Conservation (phyloP, 2,329 filamentous ascomycete species). For the Curvularia sp. region DNA sequence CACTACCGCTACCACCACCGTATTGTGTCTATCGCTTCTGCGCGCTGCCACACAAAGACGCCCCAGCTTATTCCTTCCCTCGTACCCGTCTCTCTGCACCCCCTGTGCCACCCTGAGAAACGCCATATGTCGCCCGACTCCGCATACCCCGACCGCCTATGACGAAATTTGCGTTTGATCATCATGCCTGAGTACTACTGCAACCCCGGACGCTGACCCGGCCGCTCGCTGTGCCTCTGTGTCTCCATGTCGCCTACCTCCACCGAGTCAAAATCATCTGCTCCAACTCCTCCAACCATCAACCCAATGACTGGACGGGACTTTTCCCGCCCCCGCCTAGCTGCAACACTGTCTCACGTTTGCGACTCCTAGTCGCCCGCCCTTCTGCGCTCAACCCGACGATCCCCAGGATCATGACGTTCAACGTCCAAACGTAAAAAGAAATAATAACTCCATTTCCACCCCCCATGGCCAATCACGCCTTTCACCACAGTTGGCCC, state of each 20-base stretch:
- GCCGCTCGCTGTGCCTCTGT: constrained; percentile 22
- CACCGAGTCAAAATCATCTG: constrained; percentile 23
- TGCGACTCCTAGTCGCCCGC: constrained; percentile 1
- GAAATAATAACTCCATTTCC: constrained; percentile 16
- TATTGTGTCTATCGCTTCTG: not conserved
- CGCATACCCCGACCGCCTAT: constrained; percentile 18
- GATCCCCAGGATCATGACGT: constrained; percentile 37
- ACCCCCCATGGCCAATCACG: constrained; percentile 14
- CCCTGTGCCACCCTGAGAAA: not conserved
- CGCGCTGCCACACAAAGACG: not conserved
- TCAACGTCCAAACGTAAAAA: constrained; percentile 19
- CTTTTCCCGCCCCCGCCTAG: constrained; percentile 11
- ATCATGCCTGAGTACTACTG: constrained; percentile 6
- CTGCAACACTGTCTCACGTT: constrained; percentile 12
- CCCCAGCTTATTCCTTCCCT: not conserved
- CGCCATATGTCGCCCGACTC: constrained; percentile 3
- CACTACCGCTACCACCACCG: not conserved
- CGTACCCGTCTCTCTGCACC: not conserved
- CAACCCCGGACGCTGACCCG: constrained; percentile 20
- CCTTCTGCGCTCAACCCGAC: constrained; percentile 18
- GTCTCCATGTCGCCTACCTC: constrained; percentile 20
- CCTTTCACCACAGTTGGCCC: constrained; percentile 20
- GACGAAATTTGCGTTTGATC: constrained; percentile 30
- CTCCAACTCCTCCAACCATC: constrained; percentile 9
- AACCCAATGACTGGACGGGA: constrained; percentile 9